phyloP scores from a whole-genome alignment of 2,329 filamentous ascomycete genomes.

The Akanthomyces uredinophilus region DNA sequence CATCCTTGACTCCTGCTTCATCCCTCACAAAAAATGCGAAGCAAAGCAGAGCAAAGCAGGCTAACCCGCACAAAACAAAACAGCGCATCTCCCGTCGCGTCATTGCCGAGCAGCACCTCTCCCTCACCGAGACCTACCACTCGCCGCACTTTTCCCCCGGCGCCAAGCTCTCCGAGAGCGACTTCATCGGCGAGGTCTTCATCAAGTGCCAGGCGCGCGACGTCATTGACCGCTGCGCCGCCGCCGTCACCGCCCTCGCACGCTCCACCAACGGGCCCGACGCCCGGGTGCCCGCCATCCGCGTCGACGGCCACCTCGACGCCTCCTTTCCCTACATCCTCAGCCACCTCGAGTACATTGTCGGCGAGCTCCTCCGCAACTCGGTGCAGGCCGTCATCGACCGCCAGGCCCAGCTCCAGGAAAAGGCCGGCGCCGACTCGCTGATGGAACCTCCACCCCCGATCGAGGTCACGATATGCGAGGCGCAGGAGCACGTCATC shows the following conservation, averaged over 20 bases:
- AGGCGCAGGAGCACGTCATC: constrained; percentile 90
- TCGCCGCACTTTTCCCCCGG: constrained; percentile 85
- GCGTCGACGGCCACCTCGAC: constrained; percentile 75
- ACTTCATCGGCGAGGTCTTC: constrained; percentile 94
- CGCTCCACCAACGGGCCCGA: constrained; percentile 68
- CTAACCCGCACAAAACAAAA: not conserved
- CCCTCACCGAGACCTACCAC: constrained; percentile 89
- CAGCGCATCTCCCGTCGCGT: constrained; percentile 91
- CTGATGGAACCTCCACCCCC: constrained; percentile 58
- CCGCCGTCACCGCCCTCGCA: constrained; percentile 69
- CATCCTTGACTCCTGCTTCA: not conserved
- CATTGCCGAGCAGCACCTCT: constrained; percentile 95
- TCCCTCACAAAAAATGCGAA: too few relatives aligned
- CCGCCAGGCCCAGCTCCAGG: constrained; percentile 46
- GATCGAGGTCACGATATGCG: constrained; percentile 91
- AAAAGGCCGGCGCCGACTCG: constrained; percentile 17
- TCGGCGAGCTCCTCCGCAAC: constrained; percentile 91
- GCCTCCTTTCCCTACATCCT: constrained; percentile 96
- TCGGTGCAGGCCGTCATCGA: constrained; percentile 91
- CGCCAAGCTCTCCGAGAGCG: constrained; percentile 64
- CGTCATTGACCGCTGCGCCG: constrained; percentile 77
- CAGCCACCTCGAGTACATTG: constrained; percentile 93
- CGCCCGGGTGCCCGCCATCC: constrained; percentile 71
- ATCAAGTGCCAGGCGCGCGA: constrained; percentile 87
- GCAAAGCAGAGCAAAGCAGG: too few relatives aligned